These are phyloP conservation scores for Cicer bijugum DNA, from an alignment of 306 rosid genomes.

Conservation along the genomic window DNA sequence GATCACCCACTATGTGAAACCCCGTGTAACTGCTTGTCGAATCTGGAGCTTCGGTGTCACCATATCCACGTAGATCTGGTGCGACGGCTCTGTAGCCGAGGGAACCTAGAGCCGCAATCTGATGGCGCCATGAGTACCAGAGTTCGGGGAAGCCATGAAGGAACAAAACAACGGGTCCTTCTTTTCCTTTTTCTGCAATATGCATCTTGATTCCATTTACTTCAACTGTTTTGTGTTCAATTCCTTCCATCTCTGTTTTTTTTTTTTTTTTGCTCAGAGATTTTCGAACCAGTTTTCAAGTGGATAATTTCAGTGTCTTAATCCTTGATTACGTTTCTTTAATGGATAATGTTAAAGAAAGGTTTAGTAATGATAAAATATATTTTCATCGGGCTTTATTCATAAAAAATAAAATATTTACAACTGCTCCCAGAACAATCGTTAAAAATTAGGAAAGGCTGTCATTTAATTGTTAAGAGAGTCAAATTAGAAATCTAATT, in stretches of 20 bases:
- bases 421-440: no score
- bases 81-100: constrained; percentile 48
- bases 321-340: no score
- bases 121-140: constrained; percentile 57
- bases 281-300: not conserved
- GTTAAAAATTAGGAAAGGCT: no score
- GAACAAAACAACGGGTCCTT: constrained; percentile 30
- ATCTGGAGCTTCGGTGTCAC: constrained; percentile 43
- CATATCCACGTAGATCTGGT: constrained; percentile 49
- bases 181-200: constrained; percentile 38
- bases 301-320: not conserved
- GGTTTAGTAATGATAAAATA: no score
- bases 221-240: constrained; percentile 3
- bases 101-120: constrained; percentile 42
- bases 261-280: not conserved
- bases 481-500: no score
- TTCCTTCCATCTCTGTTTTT: constrained; percentile 14
- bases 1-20: constrained; percentile 48
- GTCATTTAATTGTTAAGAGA: no score
- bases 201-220: constrained; percentile 47
- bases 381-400: no score
- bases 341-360: not conserved
- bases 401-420: no score
- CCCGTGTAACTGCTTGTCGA: constrained; percentile 21
- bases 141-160: constrained; percentile 57